Evolutionary conservation across 148 eudicot genomes (phyloP), one percentile per base, ranked within the genome.

Genomic region (Silene latifolia): DNA sequence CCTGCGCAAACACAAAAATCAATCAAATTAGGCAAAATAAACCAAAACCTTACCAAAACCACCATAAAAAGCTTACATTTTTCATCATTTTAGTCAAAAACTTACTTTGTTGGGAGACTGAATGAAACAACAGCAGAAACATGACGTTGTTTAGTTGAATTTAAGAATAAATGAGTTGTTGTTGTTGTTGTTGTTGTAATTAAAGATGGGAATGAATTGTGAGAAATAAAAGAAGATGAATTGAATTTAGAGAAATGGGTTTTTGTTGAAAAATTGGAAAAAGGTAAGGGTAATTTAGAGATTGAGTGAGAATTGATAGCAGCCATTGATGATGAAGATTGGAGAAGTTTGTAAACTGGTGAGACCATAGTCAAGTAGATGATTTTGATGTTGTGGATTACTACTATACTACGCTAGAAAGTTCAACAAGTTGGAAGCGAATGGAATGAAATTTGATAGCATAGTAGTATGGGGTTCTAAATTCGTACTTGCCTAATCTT

Each of bases 61-160:
- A 66, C 0, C 14, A 68, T 11, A 19, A 72, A 69, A 46, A 11
- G 44, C 9, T 4, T 72, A n/a, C 58, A 74, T 2, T 0, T 7
- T 20, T 0, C 14, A 11, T 8, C 3, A 29, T 35, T 7, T 17
- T 0, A 58, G 8, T 19, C 7, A 35, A 56, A 23, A 15, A 67
- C 73, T 79, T 82, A 91, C 97, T 80, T 81, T 12, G 86, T 84
- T 0, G 93, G 97, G n/a, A 89, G 89, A 73, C 82, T 85, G 76
- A 82, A 79, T 3, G 82, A 59, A 48, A 78, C 79, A 8, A 80
- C 27, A 32, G 91, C 85, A 57, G 78, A 73, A 75, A 86, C 29
- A 66, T 78, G 78, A 60, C 60, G 83, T 51, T 19, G 72, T 27
- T 82, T 81, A 51, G 81, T 67, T 63, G 80, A 32, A 39, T 44